Percentiles rank a stretch among this genome's conserved stretches.
phyloP scores from a whole-genome alignment of 2,329 filamentous ascomycete species.

The Ciborinia camelliae region DNA sequence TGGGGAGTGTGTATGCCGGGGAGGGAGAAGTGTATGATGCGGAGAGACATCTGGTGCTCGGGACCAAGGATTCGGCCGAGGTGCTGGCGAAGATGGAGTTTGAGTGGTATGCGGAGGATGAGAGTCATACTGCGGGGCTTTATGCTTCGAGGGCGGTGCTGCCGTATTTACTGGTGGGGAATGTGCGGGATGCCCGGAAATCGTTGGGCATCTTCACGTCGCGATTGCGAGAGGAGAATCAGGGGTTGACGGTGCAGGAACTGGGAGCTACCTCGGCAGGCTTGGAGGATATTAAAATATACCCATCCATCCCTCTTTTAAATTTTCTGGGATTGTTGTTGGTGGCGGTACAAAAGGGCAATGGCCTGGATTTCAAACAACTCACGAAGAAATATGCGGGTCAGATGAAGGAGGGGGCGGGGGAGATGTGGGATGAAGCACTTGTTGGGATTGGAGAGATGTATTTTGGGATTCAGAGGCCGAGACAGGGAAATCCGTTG shows the following conservation, averaged over 20 bases:
- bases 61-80: constrained; percentile 83
- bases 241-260: constrained; percentile 69
- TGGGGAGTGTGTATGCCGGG: constrained; percentile 83
- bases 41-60: constrained; percentile 82
- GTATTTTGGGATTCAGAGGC: constrained; percentile 91
- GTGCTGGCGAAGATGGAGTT: constrained; percentile 82
- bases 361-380: constrained; percentile 72
- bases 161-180: constrained; percentile 86
- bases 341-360: constrained; percentile 76
- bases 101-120: constrained; percentile 87
- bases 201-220: constrained; percentile 72
- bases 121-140: constrained; percentile 79
- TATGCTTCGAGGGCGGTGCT: constrained; percentile 86
- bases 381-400: constrained; percentile 76
- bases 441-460: constrained; percentile 88
- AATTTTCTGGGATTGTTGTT: constrained; percentile 89
- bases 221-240: constrained; percentile 55
- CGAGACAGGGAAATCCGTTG: constrained; percentile 84
- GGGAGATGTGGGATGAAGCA: constrained; percentile 73
- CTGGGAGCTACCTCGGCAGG: constrained; percentile 70
- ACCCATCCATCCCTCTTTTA: constrained; percentile 86
- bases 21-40: constrained; percentile 92
- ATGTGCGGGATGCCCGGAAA: constrained; percentile 83
- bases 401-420: constrained; percentile 72
- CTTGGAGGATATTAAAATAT: constrained; percentile 81